Evolutionary conservation across 805 yeast genomes (phyloP).

Genomic region (Wickerhamiella brachini): DNA sequence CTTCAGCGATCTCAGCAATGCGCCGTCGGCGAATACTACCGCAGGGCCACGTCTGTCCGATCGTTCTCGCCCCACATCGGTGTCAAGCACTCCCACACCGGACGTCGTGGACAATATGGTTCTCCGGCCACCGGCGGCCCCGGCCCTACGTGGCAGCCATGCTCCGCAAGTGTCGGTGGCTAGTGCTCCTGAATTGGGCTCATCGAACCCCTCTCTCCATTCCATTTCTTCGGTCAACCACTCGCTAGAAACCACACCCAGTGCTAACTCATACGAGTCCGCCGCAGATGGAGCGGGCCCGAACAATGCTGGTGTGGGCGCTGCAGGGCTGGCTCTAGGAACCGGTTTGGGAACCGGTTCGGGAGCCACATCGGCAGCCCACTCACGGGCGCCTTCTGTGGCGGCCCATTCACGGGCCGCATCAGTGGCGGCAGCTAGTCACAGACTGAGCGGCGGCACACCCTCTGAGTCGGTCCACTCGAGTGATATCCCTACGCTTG

Average conservation of each 20-base stretch:
- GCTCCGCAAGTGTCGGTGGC: neutral
- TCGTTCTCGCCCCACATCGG: neutral
- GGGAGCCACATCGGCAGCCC: too few species aligned
- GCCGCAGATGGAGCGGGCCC: too few species aligned
- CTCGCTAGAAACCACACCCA: neutral
- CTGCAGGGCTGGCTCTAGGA: neutral
- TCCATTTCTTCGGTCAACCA: neutral
- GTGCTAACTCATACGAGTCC: neutral
- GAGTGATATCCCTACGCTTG: neutral
- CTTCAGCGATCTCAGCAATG: neutral
- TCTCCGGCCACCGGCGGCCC: neutral
- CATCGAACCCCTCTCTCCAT: neutral
- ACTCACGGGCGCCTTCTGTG: too few species aligned
- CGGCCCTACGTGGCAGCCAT: neutral
- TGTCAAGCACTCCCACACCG: neutral
- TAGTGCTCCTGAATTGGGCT: neutral
- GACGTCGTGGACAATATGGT: neutral
- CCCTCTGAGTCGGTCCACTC: neutral
- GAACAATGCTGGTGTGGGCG: too few species aligned
- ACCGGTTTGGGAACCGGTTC: too few species aligned
- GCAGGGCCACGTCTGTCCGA: neutral
- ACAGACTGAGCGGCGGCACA: neutral
- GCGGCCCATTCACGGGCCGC: neutral
- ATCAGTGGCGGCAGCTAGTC: neutral
- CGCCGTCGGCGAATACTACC: neutral